Evolutionary conservation across 2,329 filamentous ascomycete species (phyloP), one percentile per base, ranked within the genome.

Genomic region (Epichloe sibirici): DNA sequence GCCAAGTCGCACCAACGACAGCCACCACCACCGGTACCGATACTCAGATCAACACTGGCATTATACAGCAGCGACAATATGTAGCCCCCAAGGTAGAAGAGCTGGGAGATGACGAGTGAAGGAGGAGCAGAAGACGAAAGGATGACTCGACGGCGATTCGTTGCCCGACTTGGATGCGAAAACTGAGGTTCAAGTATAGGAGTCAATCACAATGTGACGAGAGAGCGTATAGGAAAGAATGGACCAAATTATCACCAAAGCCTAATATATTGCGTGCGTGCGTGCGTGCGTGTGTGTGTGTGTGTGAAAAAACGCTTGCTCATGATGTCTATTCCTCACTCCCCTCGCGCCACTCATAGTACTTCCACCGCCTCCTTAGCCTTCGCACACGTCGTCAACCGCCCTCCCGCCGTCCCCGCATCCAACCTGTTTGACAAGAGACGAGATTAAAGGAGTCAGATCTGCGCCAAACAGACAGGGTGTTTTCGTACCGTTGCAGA

Each of bases 1-100:
- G 79, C 39, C 72, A 79, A 53, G 68, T 73, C 35, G 67, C 70
- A 25, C 76, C 78, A 2, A 72, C 77, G 15, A 70, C 69, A 9
- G 79, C 79, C 8, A 78, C 72, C 6, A 81, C 78, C 0, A 81
- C 78, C 12, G 77, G 75, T 11, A 80, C 78, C 3, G 71, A 72
- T 45, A 81, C 78, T 0, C 74, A 78, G 57, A 65, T 81, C 49
- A 69, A 72, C 42, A 75, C 74, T 5, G 69, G 64, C 12, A 63
- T 61, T 15, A 61, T 68, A 17, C 67, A 72, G 54, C 69, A 72
- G 58, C 69, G 70, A 46, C 59, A 61, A 35, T 81, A 80, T 51
- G 67, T 69, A 34, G 72, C 77, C 28, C 79, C 78, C 23, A 73
- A 66, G 51, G 77, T 80, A 15, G 66, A 79, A 62, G 73, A 82